Conservation (phyloP, 2,329 filamentous ascomycete genomes). For the Fusarium poae region DNA sequence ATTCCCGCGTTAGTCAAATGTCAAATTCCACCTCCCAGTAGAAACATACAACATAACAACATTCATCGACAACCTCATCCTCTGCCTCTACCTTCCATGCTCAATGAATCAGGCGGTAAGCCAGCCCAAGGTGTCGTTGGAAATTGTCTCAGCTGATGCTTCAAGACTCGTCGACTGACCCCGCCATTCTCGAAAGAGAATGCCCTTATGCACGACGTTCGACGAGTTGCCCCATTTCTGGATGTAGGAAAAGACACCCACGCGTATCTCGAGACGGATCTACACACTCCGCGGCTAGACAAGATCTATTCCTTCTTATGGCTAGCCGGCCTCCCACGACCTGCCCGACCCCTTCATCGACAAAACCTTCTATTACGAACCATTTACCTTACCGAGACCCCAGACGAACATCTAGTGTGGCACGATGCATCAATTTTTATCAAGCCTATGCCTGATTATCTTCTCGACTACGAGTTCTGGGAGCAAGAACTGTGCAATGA, state of each 20-base stretch:
- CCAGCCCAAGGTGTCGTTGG: background rate
- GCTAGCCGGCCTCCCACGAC: background rate
- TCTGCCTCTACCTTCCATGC: background rate
- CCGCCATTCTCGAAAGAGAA: background rate
- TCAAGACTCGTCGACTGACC: background rate
- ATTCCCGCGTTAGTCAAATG: no score
- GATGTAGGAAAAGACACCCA: background rate
- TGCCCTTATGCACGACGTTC: background rate
- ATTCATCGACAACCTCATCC: no score
- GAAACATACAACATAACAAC: no score
- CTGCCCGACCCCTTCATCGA: background rate
- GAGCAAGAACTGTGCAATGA: background rate
- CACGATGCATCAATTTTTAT: background rate
- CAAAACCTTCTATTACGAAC: background rate
- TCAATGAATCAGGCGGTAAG: background rate
- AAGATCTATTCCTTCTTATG: background rate
- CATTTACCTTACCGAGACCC: background rate
- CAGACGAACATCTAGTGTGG: constrained; percentile 1
- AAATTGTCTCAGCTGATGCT: background rate
- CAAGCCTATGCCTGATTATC: background rate
- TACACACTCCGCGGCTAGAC: background rate
- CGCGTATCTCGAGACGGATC: background rate
- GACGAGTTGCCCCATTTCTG: background rate
- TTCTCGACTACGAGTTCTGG: background rate
- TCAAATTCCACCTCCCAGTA: no score